phyloP scores from a whole-genome alignment of 129 eudicot genomes.

The Flaveria brownii region DNA sequence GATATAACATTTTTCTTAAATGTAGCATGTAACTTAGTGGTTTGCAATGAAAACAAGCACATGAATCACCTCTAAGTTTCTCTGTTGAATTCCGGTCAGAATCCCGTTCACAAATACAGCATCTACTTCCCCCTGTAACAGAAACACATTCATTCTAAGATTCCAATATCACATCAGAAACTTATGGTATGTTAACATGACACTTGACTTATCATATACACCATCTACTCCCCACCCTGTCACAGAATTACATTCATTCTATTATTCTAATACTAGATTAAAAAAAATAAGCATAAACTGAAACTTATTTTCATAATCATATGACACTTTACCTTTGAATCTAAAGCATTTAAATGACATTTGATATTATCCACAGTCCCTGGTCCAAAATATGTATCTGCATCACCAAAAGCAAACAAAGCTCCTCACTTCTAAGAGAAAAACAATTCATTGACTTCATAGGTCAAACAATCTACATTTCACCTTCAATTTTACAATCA shows the following conservation, averaged over 20 bases:
- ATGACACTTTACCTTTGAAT: constrained; percentile 49
- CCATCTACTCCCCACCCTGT: background rate
- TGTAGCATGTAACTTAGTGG: background rate
- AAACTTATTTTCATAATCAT: background rate
- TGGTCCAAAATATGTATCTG: constrained; percentile 88
- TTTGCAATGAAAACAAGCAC: background rate
- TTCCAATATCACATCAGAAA: constrained; percentile 2
- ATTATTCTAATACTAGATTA: background rate
- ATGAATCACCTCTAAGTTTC: constrained; percentile 81
- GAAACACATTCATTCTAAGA: background rate
- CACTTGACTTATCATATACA: background rate
- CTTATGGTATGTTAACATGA: background rate
- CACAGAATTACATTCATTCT: background rate
- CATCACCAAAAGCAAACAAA: constrained; percentile 21
- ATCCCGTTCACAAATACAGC: constrained; percentile 85
- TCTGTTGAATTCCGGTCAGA: constrained; percentile 79
- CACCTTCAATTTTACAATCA: background rate
- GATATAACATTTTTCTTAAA: background rate
- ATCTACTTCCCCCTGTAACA: constrained; percentile 72
- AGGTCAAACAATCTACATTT: constrained; percentile 27
- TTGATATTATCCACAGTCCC: constrained; percentile 75
- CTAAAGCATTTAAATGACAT: constrained; percentile 69
- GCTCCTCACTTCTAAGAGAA: background rate
- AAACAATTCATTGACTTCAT: background rate
- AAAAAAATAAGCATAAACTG: background rate